Percentiles rank a stretch among this genome's conserved stretches.
These are phyloP conservation scores for barley (Hordeum vulgare) DNA, from an alignment of 176 grass and related monocot genomes.

Conservation along the genomic window DNA sequence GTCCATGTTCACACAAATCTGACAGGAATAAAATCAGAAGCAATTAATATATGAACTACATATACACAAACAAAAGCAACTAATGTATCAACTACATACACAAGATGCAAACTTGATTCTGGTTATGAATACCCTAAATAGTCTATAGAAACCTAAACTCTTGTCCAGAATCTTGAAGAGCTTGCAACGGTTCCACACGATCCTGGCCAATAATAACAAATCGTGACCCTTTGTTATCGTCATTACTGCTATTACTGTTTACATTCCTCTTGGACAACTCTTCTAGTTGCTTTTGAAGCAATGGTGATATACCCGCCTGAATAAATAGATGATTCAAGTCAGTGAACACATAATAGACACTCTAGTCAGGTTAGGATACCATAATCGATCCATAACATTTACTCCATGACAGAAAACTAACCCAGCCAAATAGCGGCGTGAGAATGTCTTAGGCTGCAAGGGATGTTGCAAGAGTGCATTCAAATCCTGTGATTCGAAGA, in stretches of 20 bases:
- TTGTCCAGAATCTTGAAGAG: constrained; percentile 74
- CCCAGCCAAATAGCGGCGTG: constrained; percentile 74
- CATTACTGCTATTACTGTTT: constrained; percentile 10
- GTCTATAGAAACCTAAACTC: constrained; percentile 22
- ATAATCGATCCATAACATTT: no score
- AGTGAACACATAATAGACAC: no score
- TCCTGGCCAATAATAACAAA: no score
- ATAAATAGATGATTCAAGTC: constrained; percentile 7
- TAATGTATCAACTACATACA: not conserved
- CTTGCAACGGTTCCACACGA: no score
- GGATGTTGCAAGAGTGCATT: constrained; percentile 50
- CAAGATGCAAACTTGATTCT: not conserved
- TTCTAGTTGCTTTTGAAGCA: constrained; percentile 86
- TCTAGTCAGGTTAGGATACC: no score
- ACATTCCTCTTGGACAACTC: constrained; percentile 50
- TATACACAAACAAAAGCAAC: constrained; percentile 49
- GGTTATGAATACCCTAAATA: not conserved
- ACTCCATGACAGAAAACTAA: no score
- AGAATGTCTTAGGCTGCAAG: constrained; percentile 73
- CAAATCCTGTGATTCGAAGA: constrained; percentile 54
- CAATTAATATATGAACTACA: no score
- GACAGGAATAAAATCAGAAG: no score
- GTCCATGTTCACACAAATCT: constrained; percentile 65
- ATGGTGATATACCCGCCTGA: constrained; percentile 65
- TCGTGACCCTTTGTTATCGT: constrained; percentile 38